A percentile compares a stretch with the other conserved stretches of the same genome.
These are phyloP conservation scores for Lipomyces lipofer DNA, from an alignment of 805 yeast species.

Conservation along the genomic window DNA sequence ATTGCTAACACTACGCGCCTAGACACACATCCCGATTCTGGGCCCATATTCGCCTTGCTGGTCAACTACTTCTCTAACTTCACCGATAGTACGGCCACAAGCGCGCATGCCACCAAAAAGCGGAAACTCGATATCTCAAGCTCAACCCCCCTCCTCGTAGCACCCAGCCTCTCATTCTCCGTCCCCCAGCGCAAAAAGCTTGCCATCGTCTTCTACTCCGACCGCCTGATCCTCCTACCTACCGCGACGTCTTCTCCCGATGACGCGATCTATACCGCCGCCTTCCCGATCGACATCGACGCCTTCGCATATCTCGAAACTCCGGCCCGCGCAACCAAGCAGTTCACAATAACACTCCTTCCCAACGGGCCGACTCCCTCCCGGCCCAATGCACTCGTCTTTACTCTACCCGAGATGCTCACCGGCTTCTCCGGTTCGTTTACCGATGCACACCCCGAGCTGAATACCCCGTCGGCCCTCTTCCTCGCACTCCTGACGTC, in stretches of 20 bases:
- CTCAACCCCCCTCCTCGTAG: conserved; percentile 6
- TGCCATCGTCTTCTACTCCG: conserved; percentile 20
- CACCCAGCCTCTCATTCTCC: conserved; percentile 28
- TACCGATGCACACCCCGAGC: background rate
- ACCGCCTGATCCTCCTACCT: conserved; percentile 15
- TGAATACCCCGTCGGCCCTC: background rate
- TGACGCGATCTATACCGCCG: background rate
- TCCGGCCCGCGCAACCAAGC: conserved; percentile 25
- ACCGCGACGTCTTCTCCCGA: background rate
- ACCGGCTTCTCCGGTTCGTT: conserved; percentile 8
- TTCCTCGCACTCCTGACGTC: background rate
- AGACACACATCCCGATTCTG: conserved; percentile 1
- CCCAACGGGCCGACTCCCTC: conserved; percentile 4
- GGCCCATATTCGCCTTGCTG: background rate
- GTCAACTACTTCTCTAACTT: background rate
- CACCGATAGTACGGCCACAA: background rate
- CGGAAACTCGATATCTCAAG: background rate
- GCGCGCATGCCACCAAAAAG: background rate
- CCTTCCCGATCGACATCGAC: background rate
- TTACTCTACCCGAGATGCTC: conserved; percentile 17
- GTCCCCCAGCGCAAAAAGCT: conserved; percentile 32
- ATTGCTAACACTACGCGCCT: background rate
- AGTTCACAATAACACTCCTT: conserved; percentile 11
- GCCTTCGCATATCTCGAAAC: conserved; percentile 14
- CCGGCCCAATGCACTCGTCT: conserved; percentile 23